Base-by-base conservation (phyloP, 352 stramenopile species). In the Bremia lactucae region DNA sequence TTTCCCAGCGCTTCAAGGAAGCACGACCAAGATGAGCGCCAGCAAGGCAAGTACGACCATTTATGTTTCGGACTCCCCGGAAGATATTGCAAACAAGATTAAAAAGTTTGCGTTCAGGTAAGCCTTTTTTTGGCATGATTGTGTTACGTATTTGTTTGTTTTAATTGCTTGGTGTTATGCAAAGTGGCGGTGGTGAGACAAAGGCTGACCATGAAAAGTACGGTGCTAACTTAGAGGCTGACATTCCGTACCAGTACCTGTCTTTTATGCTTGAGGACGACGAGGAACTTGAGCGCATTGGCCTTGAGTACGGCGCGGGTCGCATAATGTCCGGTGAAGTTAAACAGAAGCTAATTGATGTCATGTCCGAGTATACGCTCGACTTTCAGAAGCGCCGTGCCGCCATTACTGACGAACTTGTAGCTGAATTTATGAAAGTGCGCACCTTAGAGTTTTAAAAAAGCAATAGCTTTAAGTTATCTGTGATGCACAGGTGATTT, bases 211-310 rank as follows among this genome's bases (percentile, higher is more conserved):
- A 99, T 64, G 73, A 97, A 54, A 94, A 98, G 53, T 87, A 97
- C 36, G 97, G 97, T 31, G 97, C 97, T 22, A 97, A 99, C 73
- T 68, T 99, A 24, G 92, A 98, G 22, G 82, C 97, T 4, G 96
- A 99, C 65, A 97, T 99, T 28, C 79, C 91, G 28, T 99, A 97
- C 66, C 95, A 99, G 74, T 99, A 97, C 81, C 64, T 99, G 35
- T 87, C 77, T 29, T 99, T 99, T 68, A 99, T 99, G 72, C 74
- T 99, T 33, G 96, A 99, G 53, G 95, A 99, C 56, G 96, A 99
- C 54, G 93, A 97, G 7, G 82, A 98, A 65, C 76, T 99, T 37
- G 80, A 64, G 16, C 65, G 82, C 40, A 96, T 98, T 52, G 94
- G 78, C 13, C 55, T 73, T n/a, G 88, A 98, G 49, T 99, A 99